Percentiles rank a stretch among this genome's conserved stretches.
phyloP scores from a whole-genome alignment of 257 asterid genomes.

The Buddleja alternifolia region DNA sequence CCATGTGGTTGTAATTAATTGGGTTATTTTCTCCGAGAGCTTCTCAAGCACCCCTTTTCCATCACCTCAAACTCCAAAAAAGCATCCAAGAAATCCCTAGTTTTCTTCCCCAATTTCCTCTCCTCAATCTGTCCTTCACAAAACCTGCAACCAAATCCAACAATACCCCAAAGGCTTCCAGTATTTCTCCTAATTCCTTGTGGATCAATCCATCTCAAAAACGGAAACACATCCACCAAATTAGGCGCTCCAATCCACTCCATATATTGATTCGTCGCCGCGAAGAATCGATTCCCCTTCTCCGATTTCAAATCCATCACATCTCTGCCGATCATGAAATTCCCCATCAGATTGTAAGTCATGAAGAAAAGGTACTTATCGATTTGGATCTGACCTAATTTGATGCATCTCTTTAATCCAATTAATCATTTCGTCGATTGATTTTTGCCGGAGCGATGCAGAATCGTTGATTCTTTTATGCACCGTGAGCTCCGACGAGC shows the following conservation, averaged over 20 bases:
- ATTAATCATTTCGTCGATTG: constrained; percentile 35
- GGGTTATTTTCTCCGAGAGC: too few relatives aligned
- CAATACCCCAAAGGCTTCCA: constrained; percentile 26
- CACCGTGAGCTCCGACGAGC: constrained; percentile 43
- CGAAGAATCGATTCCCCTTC: constrained; percentile 36
- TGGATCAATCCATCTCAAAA: constrained; percentile 48
- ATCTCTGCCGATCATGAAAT: constrained; percentile 40
- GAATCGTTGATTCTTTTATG: constrained; percentile 38
- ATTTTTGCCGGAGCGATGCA: constrained; percentile 25
- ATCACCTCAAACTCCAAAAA: constrained; percentile 50
- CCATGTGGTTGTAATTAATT: too few relatives aligned
- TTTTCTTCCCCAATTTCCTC: constrained; percentile 3
- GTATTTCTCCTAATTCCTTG: constrained; percentile 43
- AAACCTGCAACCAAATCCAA: constrained; percentile 32
- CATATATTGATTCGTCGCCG: constrained; percentile 31
- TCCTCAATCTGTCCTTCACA: constrained; percentile 44
- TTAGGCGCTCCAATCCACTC: constrained; percentile 40
- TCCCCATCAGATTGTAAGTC: constrained; percentile 43
- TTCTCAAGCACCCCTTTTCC: constrained; percentile 36
- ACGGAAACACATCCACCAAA: constrained; percentile 45
- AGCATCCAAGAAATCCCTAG: constrained; percentile 52
- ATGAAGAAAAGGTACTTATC: constrained; percentile 39
- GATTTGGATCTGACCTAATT: constrained; percentile 29
- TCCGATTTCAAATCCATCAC: constrained; percentile 35
- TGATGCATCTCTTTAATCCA: constrained; percentile 36